phyloP scores from a whole-genome alignment of 176 grass and related monocot species.

The Oryza nivara region DNA sequence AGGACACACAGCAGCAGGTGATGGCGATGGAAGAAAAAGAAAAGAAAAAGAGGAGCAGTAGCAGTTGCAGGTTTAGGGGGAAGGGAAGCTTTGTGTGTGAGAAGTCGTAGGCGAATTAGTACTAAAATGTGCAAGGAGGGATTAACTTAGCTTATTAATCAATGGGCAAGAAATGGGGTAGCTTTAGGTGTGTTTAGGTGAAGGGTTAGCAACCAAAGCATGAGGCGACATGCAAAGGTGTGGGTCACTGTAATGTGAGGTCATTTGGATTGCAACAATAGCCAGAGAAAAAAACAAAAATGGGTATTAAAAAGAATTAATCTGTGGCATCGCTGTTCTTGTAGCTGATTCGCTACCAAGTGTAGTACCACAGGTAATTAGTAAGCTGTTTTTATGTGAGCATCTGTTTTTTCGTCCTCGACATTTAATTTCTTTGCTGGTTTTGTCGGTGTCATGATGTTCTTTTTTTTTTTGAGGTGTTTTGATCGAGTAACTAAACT shows the following conservation, averaged over 20 bases:
- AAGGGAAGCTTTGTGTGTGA: constrained; percentile 50
- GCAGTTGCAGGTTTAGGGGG: constrained; percentile 28
- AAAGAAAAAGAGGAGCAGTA: not conserved
- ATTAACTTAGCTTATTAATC: not conserved
- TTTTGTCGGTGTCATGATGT: constrained; percentile 25
- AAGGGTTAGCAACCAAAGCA: constrained; percentile 27
- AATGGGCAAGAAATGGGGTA: not conserved
- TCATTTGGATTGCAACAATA: constrained; percentile 12
- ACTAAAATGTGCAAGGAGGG: constrained; percentile 10
- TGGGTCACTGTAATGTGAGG: constrained; percentile 11
- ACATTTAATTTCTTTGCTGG: not conserved
- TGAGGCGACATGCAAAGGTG: constrained; percentile 1
- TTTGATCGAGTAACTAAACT: constrained; percentile 13
- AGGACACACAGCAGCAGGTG: constrained; percentile 1
- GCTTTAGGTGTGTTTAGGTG: constrained; percentile 21
- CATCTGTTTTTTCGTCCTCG: too few relatives aligned
- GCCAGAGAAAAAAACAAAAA: not conserved
- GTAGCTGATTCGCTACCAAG: not conserved
- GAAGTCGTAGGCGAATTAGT: not conserved
- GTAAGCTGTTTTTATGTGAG: not conserved
- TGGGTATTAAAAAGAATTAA: not conserved
- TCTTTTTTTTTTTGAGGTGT: not conserved
- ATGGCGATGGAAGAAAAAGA: constrained; percentile 31
- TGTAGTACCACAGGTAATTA: constrained; percentile 7
- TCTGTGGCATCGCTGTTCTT: not conserved